phyloP scores from a whole-genome alignment of 169 alveolate species.

The Eimeria acervulina region DNA sequence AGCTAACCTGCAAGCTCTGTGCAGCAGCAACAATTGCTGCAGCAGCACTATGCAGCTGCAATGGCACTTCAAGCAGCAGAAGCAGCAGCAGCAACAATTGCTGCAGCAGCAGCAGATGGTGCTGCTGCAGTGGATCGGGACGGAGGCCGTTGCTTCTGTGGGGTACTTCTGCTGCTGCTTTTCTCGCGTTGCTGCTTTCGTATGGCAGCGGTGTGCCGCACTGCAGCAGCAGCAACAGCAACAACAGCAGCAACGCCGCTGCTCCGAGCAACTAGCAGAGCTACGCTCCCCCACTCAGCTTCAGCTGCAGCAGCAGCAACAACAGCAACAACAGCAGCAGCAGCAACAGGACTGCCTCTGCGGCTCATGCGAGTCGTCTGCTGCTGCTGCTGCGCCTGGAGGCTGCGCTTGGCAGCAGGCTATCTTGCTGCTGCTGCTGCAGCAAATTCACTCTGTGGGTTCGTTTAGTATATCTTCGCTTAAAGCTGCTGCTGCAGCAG shows the following conservation, averaged over 20 bases:
- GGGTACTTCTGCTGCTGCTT: slow-evolving; percentile 53
- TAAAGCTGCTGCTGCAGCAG: slow-evolving; percentile 38
- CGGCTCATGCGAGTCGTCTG: slow-evolving; percentile 13
- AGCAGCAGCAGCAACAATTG: slow-evolving; percentile 42
- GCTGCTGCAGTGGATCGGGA: slow-evolving; percentile 67
- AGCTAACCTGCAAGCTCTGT: background rate
- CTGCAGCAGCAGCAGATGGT: slow-evolving; percentile 44
- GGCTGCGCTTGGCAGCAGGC: slow-evolving; percentile 65
- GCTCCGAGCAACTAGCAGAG: slow-evolving; percentile 65
- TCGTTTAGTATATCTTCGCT: background rate
- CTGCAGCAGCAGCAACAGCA: slow-evolving; percentile 74
- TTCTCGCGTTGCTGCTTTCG: slow-evolving; percentile 62
- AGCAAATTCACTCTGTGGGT: slow-evolving; percentile 12
- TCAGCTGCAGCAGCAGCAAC: slow-evolving; percentile 50
- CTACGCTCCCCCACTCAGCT: slow-evolving; percentile 50
- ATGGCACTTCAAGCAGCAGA: background rate
- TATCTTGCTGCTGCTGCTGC: slow-evolving; percentile 57
- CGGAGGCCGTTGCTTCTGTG: slow-evolving; percentile 58
- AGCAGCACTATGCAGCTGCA: background rate
- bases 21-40: slow-evolving; percentile 59
- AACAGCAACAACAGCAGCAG: slow-evolving; percentile 7
- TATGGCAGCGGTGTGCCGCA: slow-evolving; percentile 64
- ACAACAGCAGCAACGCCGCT: slow-evolving; percentile 78
- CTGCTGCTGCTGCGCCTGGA: slow-evolving; percentile 66
- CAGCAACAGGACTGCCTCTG: slow-evolving; percentile 36